A percentile compares a stretch with the other conserved stretches of the same genome.
Conservation (phyloP, 495 filamentous ascomycete genomes). For the Oidiodendron maius region DNA sequence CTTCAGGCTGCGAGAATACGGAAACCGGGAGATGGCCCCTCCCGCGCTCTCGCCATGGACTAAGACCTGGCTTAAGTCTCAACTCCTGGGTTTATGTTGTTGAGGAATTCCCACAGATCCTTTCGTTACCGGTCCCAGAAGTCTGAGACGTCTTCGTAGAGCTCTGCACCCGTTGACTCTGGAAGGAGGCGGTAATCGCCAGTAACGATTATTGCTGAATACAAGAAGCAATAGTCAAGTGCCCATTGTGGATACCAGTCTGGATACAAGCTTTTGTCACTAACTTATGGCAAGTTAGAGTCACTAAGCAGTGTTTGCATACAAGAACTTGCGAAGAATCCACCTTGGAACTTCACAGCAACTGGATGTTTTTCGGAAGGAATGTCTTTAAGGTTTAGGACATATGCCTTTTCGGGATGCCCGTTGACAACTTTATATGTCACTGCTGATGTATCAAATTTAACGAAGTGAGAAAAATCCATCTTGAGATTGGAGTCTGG, state of each 20-base stretch:
- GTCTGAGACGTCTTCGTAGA: slow-evolving; percentile 41
- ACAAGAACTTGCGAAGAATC: slow-evolving; percentile 4
- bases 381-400: slow-evolving; percentile 6
- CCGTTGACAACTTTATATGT: slow-evolving; percentile 12
- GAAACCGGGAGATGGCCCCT: slow-evolving; percentile 30
- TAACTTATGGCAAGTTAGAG: slow-evolving; percentile 1
- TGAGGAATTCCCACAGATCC: neutral
- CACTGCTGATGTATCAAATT: slow-evolving; percentile 1
- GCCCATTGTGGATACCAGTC: slow-evolving; percentile 14
- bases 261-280: slow-evolving; percentile 4
- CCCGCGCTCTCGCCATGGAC: slow-evolving; percentile 15
- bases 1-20: slow-evolving; percentile 11
- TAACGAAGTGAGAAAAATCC: slow-evolving; percentile 10
- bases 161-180: slow-evolving; percentile 39
- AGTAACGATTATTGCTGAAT: slow-evolving; percentile 35
- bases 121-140: slow-evolving; percentile 43
- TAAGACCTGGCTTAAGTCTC: slow-evolving; percentile 5
- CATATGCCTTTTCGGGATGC: slow-evolving; percentile 5
- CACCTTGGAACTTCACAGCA: slow-evolving; percentile 9
- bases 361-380: slow-evolving; percentile 7
- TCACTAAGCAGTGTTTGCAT: too few species aligned
- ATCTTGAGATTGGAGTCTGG: too few species aligned
- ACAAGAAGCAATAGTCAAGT: slow-evolving; percentile 7
- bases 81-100: neutral
- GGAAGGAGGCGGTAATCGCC: slow-evolving; percentile 49